A percentile compares a stretch with the other conserved stretches of the same genome.
These are phyloP conservation scores for Colletotrichum sp. DNA, from an alignment of 2,329 filamentous ascomycete species.

Conservation along the genomic window DNA sequence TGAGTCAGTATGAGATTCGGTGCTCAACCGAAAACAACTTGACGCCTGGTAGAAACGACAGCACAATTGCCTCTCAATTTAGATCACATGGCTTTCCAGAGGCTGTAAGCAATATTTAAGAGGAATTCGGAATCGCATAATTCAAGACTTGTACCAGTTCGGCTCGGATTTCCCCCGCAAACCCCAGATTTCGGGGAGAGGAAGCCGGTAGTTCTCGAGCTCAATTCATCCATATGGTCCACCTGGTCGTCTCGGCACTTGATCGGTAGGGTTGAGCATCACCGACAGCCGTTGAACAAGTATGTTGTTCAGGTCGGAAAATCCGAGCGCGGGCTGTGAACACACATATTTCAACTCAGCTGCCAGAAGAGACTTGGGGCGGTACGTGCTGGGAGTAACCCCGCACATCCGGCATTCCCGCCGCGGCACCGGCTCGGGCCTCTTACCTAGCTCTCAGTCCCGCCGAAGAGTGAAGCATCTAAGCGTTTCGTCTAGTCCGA, in stretches of 20 bases:
- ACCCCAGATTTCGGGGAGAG: neutral
- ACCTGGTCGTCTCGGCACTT: neutral
- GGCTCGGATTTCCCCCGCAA: neutral
- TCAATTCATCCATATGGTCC: neutral
- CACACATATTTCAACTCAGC: neutral
- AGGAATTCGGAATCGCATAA: neutral
- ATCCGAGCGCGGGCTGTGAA: neutral
- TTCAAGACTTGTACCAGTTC: neutral
- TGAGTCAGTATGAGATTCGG: too few relatives aligned
- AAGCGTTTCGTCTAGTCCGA: neutral
- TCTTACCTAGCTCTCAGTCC: neutral
- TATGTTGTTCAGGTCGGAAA: neutral
- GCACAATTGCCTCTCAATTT: neutral
- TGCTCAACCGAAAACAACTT: neutral
- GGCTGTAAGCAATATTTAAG: neutral
- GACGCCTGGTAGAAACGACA: neutral
- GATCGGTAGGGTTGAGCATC: neutral
- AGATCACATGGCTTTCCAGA: rapidly evolving
- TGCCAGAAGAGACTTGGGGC: neutral
- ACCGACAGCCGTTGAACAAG: neutral
- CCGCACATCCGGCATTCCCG: neutral
- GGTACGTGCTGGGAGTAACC: neutral
- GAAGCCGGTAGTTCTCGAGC: neutral
- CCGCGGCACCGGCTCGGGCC: neutral
- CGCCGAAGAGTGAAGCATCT: neutral